Evolutionary conservation across 495 filamentous ascomycete genomes (phyloP).

Genomic region (Podospora pseudocomata): DNA sequence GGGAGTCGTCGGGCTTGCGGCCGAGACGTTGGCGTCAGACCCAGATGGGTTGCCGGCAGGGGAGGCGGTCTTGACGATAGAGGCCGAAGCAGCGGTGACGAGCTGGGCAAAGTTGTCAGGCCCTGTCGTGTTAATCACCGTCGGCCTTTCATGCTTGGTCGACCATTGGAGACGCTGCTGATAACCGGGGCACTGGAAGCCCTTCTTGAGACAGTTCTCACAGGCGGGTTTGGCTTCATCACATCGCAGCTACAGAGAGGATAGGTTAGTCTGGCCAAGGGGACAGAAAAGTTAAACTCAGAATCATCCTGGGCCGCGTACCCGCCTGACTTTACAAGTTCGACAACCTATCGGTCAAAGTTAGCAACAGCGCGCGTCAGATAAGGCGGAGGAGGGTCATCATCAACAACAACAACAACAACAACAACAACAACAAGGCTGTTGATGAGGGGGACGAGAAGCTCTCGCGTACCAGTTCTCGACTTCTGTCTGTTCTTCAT

Average conservation of each 20-base stretch:
- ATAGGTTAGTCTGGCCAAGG: background rate
- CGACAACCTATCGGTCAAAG: conserved; percentile 20
- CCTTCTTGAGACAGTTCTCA: conserved; percentile 31
- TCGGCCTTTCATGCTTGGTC: conserved; percentile 33
- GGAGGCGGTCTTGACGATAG: conserved; percentile 19
- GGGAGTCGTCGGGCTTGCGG: background rate
- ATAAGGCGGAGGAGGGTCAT: background rate
- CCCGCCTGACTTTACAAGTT: conserved; percentile 33
- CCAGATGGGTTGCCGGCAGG: background rate
- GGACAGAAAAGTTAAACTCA: background rate
- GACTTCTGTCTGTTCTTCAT: conserved; percentile 38
- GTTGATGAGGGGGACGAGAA: too few species aligned
- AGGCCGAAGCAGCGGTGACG: conserved; percentile 31
- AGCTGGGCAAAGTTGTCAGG: conserved; percentile 35
- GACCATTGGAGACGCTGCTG: conserved; percentile 38
- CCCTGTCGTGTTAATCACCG: conserved; percentile 17
- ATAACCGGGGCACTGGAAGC: conserved; percentile 34
- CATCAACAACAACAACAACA: background rate
- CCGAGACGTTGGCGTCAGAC: background rate
- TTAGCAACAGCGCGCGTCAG: background rate
- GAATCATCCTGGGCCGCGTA: conserved; percentile 15
- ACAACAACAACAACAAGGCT: background rate
- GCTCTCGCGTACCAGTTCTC: conserved; percentile 20
- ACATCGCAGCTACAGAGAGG: conserved; percentile 27
- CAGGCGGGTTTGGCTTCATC: conserved; percentile 34